These are phyloP conservation scores for Melocanna baccifera DNA, from an alignment of 176 grass and related monocot species.

Conservation along the genomic window DNA sequence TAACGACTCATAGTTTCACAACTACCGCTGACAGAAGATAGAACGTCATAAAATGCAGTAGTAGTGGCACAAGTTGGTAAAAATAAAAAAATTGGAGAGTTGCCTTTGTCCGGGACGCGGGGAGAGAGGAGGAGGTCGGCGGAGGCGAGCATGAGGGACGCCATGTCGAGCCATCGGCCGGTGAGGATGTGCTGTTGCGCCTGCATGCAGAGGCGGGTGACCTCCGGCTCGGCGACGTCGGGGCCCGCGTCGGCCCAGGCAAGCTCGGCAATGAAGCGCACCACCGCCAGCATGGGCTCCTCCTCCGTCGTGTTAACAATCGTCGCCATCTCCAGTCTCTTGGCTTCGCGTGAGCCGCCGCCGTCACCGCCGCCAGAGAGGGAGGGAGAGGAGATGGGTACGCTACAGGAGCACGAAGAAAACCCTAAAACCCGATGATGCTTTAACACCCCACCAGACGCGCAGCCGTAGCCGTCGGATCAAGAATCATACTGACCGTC, in stretches of 20 bases:
- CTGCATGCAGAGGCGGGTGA: constrained; percentile 64
- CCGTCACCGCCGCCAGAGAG: constrained; percentile 30
- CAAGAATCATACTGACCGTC: too few species aligned
- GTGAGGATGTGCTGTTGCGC: constrained; percentile 67
- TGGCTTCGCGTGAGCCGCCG: neutral
- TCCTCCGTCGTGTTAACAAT: constrained; percentile 85
- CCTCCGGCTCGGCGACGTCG: constrained; percentile 85
- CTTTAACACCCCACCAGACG: too few species aligned
- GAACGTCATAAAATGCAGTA: neutral
- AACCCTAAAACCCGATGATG: constrained; percentile 23
- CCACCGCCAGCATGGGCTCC: constrained; percentile 81
- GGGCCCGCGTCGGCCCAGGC: constrained; percentile 85
- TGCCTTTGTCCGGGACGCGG: constrained; percentile 65
- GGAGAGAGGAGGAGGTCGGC: constrained; percentile 65
- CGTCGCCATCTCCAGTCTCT: constrained; percentile 50
- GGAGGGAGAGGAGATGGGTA: neutral
- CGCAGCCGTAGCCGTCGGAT: too few species aligned
- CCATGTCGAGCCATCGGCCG: constrained; percentile 70
- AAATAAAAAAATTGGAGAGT: neutral
- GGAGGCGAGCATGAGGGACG: constrained; percentile 77
- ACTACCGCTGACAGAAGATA: neutral
- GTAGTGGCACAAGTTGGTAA: neutral
- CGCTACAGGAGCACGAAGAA: constrained; percentile 24
- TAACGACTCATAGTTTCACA: neutral
- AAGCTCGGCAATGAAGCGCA: constrained; percentile 69